Conservation (phyloP, 768 basidiomycete genomes). For the Suillus bovinus region DNA sequence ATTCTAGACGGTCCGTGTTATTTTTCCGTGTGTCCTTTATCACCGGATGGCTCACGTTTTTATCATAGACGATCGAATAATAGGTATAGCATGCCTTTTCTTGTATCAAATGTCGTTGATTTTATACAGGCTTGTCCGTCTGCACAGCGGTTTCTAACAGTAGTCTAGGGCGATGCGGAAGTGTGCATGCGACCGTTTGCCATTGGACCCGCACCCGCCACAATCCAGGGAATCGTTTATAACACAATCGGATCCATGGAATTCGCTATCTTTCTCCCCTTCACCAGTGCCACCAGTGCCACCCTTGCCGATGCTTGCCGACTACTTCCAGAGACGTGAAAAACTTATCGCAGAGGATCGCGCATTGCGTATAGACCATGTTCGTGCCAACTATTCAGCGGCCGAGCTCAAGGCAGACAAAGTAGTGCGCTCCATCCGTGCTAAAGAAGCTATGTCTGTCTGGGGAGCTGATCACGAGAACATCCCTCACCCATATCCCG, state of each 20-base stretch:
- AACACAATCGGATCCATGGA: neutral
- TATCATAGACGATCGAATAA: neutral
- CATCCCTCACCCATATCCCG: slow-evolving; percentile 64
- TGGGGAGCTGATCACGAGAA: slow-evolving; percentile 56
- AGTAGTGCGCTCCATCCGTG: slow-evolving; percentile 53
- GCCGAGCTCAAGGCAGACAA: slow-evolving; percentile 54
- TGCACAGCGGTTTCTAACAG: neutral
- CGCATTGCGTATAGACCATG: slow-evolving; percentile 48
- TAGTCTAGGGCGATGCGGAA: neutral
- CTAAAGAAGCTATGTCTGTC: slow-evolving; percentile 50
- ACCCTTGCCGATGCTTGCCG: slow-evolving; percentile 1
- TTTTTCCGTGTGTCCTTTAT: neutral
- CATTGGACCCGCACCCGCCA: neutral
- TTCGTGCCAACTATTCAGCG: slow-evolving; percentile 30
- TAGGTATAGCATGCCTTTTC: neutral
- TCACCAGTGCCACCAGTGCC: neutral
- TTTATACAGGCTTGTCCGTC: neutral
- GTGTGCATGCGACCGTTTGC: neutral
- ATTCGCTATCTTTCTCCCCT: too few species aligned
- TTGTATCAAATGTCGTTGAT: neutral
- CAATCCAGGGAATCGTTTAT: neutral
- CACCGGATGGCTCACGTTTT: neutral
- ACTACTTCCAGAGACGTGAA: slow-evolving; percentile 20
- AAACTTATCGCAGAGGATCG: slow-evolving; percentile 44
- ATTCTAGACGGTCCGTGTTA: neutral